Conservation (phyloP, 495 filamentous ascomycete genomes). For the Neurospora hispaniola region DNA sequence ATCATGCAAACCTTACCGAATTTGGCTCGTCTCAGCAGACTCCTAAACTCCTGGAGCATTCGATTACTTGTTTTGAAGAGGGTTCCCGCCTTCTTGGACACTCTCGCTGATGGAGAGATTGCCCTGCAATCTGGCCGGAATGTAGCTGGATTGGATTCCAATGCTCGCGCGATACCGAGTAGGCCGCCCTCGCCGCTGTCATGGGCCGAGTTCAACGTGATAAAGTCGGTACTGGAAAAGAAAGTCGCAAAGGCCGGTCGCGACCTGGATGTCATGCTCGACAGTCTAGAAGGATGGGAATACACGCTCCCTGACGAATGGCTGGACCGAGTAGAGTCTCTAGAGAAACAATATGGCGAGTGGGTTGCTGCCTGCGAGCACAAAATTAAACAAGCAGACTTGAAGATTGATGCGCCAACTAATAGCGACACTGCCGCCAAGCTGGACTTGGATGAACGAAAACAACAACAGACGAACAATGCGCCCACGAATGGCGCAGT, state of each 20-base stretch:
- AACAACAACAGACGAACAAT: not conserved
- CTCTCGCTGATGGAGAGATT: slow-evolving; percentile 51
- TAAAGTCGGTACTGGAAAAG: slow-evolving; percentile 51
- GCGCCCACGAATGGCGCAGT: not conserved
- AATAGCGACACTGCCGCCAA: not conserved
- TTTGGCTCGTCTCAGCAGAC: slow-evolving; percentile 55
- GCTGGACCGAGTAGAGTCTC: slow-evolving; percentile 71
- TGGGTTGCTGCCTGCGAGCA: slow-evolving; percentile 51
- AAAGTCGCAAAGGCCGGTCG: slow-evolving; percentile 62
- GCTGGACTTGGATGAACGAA: not conserved
- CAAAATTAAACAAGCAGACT: slow-evolving; percentile 27
- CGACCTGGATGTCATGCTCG: slow-evolving; percentile 71
- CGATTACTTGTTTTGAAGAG: slow-evolving; percentile 63
- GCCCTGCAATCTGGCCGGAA: slow-evolving; percentile 54
- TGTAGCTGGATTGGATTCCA: slow-evolving; percentile 33
- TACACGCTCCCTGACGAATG: slow-evolving; percentile 80
- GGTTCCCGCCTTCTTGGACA: slow-evolving; percentile 56
- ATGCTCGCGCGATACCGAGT: slow-evolving; percentile 4
- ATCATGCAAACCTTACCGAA: slow-evolving; percentile 77
- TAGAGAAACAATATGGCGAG: slow-evolving; percentile 69
- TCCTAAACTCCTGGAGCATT: slow-evolving; percentile 65
- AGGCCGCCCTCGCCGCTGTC: slow-evolving; percentile 23
- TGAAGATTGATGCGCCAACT: slow-evolving; percentile 6
- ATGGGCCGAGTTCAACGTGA: slow-evolving; percentile 47
- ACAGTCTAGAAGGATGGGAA: slow-evolving; percentile 67